A percentile compares a stretch with the other conserved stretches of the same genome.
These are phyloP conservation scores for Pittosporum tobira DNA, from an alignment of 129 eudicot species.

Conservation along the genomic window DNA sequence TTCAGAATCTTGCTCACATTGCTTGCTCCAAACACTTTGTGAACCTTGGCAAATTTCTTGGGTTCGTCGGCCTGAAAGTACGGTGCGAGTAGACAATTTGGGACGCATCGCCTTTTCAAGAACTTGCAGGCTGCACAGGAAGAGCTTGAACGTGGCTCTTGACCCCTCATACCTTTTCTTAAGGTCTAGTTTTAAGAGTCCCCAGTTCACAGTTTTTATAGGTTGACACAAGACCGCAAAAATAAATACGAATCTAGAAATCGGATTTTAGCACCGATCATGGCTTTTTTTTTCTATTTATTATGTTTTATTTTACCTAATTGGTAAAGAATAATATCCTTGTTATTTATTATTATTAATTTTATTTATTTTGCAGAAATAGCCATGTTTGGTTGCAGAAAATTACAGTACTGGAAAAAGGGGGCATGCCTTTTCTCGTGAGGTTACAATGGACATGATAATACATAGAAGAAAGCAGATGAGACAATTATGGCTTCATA, in stretches of 20 bases:
- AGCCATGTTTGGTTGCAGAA: background rate
- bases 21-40: conserved; percentile 93
- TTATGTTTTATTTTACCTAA: too few species aligned
- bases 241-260: background rate
- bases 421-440: background rate
- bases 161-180: conserved; percentile 44
- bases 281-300: too few species aligned
- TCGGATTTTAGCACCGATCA: background rate
- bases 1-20: conserved; percentile 82
- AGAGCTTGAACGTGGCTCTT: conserved; percentile 78
- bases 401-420: conserved; percentile 5
- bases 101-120: conserved; percentile 71
- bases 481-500: conserved; percentile 42
- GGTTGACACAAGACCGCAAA: background rate
- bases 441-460: conserved; percentile 38
- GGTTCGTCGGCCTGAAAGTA: conserved; percentile 81
- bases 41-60: conserved; percentile 71
- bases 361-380: background rate
- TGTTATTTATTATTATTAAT: too few species aligned
- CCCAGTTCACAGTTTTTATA: background rate
- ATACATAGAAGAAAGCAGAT: conserved; percentile 41
- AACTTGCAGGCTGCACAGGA: conserved; percentile 97
- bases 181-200: background rate
- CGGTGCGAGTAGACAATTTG: conserved; percentile 71
- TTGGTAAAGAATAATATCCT: too few species aligned